Evolutionary conservation across 768 basidiomycete species (phyloP), one percentile per base, ranked within the genome.

Genomic region (Pulveroboletus sp.): DNA sequence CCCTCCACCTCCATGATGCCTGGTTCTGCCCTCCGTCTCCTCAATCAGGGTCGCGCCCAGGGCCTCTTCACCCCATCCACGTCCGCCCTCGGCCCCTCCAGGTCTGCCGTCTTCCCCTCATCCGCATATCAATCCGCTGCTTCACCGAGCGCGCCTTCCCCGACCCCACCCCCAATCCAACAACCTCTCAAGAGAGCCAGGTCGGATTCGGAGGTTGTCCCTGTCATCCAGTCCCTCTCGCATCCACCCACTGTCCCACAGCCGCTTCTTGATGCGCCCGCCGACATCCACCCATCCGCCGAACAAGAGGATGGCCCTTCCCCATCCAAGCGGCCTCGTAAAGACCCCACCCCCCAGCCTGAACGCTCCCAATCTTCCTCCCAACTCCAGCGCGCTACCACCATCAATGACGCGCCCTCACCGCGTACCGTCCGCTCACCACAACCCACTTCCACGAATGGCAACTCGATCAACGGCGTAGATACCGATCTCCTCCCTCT

Each of bases 1-100:
- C 85, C 85, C 2, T 84, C 89, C n/a, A 78, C 87, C 26, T 86
- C 89, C 35, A 91, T 91, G 63, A 83, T 89, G 82, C 89, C 89
- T 29, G 89, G 89, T 41, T 90, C 89, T 37, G 89, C 89, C 23
- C 81, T 91, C 43, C 84, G 87, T 46, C 76, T 91, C 37, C 76
- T 91, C 38, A 86, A 89, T 62, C 89, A 91, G 76, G 88, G 88
- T 51, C 82, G 88, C 51, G 88, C 88, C 0, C 89, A 90, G 71
- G 88, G 88, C 51, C 76, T 91, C 24, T 90, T 90, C 64, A 90
- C 89, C 22, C 89, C 89, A 4, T 89, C 88, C 19, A 89, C 90
- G 10, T 85, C 89, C 45, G 75, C 76, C 54, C 67, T 78, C 47
- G 68, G 70, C 43, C 59, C 63, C 26, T 67, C 76, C 56, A 73